phyloP scores from a whole-genome alignment of 2,329 filamentous ascomycete species.

The Arthrobotrys iridis region DNA sequence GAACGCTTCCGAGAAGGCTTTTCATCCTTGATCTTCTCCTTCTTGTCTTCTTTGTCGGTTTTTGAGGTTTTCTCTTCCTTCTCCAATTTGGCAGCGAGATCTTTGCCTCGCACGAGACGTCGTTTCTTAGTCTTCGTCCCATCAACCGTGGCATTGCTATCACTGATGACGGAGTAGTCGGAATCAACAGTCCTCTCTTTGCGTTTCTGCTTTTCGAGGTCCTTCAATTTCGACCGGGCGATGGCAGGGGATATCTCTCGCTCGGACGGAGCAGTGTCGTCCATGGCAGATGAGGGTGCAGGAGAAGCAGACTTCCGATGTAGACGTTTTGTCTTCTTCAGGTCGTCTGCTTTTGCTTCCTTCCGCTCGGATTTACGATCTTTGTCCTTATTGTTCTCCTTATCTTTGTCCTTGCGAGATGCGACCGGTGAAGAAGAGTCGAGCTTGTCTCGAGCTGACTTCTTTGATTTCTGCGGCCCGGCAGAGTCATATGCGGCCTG shows the following conservation, averaged over 20 bases:
- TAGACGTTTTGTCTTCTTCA: constrained; percentile 49
- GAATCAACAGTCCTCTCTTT: constrained; percentile 53
- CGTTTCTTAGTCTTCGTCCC: constrained; percentile 56
- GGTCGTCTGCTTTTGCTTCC: constrained; percentile 29
- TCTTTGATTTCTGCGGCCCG: constrained; percentile 37
- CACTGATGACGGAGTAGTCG: constrained; percentile 54
- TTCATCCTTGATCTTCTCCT: constrained; percentile 24
- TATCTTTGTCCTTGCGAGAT: constrained; percentile 41
- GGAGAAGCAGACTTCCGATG: constrained; percentile 41
- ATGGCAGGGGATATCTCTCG: constrained; percentile 45
- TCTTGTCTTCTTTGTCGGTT: constrained; percentile 22
- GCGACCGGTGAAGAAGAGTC: constrained; percentile 46
- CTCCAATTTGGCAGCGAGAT: constrained; percentile 46
- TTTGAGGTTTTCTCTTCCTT: constrained; percentile 17
- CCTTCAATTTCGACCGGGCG: constrained; percentile 51
- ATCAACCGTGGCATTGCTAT: constrained; percentile 47
- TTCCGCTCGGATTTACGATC: constrained; percentile 35
- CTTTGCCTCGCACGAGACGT: constrained; percentile 57
- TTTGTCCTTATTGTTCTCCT: constrained; percentile 40
- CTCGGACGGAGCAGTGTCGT: constrained; percentile 50
- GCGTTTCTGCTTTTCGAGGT: constrained; percentile 54
- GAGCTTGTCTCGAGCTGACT: constrained; percentile 20
- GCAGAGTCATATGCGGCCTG: constrained; percentile 76
- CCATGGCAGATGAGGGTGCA: constrained; percentile 40
- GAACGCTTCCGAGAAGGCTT: constrained; percentile 25